A percentile compares a stretch with the other conserved stretches of the same genome.
phyloP scores from a whole-genome alignment of 2,329 filamentous ascomycete species.

The Pyricularia sp. region DNA sequence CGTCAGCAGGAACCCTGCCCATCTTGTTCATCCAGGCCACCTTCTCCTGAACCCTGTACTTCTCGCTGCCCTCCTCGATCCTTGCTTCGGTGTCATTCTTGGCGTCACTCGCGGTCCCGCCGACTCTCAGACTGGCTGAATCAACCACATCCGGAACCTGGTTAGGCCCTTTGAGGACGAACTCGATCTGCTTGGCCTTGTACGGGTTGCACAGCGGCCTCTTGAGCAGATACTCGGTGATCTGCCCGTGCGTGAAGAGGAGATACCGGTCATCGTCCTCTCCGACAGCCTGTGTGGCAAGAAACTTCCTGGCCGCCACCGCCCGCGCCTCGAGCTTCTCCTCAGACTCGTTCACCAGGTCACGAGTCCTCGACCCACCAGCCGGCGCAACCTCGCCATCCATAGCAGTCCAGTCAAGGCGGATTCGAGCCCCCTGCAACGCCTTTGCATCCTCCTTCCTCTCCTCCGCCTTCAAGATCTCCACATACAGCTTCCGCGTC shows the following conservation, averaged over 20 bases:
- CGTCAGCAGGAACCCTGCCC: neutral
- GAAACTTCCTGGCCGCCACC: neutral
- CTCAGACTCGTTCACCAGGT: neutral
- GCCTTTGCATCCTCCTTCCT: neutral
- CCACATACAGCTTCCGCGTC: neutral
- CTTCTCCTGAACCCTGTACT: neutral
- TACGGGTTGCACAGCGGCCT: neutral
- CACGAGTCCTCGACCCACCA: neutral
- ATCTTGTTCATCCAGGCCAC: neutral
- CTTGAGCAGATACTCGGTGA: neutral
- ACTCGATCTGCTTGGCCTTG: neutral
- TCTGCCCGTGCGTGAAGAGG: neutral
- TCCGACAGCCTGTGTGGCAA: neutral
- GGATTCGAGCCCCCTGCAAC: neutral
- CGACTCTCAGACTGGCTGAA: neutral
- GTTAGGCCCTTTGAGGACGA: neutral
- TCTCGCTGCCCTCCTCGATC: neutral
- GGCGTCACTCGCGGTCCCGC: neutral
- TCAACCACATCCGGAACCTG: neutral
- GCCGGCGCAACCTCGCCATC: neutral
- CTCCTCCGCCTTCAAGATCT: neutral
- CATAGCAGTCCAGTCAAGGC: neutral
- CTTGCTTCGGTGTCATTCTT: neutral
- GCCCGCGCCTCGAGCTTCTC: neutral
- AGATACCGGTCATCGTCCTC: neutral